phyloP scores from a whole-genome alignment of 345 rosid species.

The thale cress (Arabidopsis thaliana) region DNA sequence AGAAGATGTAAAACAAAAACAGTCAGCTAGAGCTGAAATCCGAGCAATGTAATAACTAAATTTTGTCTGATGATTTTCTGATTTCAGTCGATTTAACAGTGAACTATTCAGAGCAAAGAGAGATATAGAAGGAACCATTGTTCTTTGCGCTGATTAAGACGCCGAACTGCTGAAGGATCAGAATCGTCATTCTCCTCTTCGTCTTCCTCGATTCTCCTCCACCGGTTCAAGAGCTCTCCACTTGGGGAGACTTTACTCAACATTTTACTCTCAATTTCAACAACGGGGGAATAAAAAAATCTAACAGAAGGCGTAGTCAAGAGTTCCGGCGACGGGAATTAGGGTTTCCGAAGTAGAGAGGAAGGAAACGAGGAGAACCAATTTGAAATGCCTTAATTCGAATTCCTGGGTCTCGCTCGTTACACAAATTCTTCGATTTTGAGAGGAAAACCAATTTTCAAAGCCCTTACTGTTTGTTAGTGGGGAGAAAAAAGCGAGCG shows the following conservation, averaged over 20 bases:
- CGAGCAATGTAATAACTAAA: background rate
- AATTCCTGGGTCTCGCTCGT: constrained; percentile 3
- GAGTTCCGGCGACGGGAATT: constrained; percentile 32
- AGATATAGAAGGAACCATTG: constrained; percentile 57
- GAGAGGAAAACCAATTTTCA: constrained; percentile 27
- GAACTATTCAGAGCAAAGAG: constrained; percentile 20
- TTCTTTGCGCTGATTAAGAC: constrained; percentile 74
- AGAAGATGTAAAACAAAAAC: background rate
- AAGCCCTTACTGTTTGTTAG: constrained; percentile 30
- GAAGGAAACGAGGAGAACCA: constrained; percentile 15
- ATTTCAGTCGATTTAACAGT: constrained; percentile 8
- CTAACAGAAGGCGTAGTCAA: constrained; percentile 1
- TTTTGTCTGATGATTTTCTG: background rate
- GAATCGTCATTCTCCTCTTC: constrained; percentile 59
- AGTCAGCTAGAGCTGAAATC: background rate
- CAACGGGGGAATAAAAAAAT: constrained; percentile 1
- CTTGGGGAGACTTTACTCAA: constrained; percentile 48
- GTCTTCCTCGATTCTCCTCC: constrained; percentile 84
- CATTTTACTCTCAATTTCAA: constrained; percentile 43
- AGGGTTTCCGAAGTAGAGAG: constrained; percentile 22
- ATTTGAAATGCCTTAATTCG: constrained; percentile 11
- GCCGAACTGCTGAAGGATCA: constrained; percentile 52
- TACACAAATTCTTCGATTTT: background rate
- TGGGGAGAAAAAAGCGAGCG: constrained; percentile 34
- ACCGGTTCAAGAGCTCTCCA: constrained; percentile 63